phyloP scores from a whole-genome alignment of 1,284 basidiomycete genomes.

The Rugosomyces carneus region DNA sequence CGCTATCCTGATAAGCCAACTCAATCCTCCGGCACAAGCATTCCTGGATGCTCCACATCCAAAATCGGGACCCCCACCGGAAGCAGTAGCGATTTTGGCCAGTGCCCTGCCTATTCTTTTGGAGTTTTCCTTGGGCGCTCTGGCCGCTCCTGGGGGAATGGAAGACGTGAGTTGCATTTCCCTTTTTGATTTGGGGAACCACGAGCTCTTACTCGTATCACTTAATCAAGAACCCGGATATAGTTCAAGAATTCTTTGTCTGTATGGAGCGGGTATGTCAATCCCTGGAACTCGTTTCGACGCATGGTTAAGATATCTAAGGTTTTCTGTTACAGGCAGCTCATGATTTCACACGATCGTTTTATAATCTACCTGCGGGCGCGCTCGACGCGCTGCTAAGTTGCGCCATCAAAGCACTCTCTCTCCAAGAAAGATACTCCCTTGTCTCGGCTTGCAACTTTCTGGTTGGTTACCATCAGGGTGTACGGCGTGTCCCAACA shows the following conservation, averaged over 20 bases:
- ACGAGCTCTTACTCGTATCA: constrained; percentile 1
- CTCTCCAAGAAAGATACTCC: constrained; percentile 83
- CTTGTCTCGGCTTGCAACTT: constrained; percentile 79
- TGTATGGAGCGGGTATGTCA: constrained; percentile 65
- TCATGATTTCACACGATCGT: constrained; percentile 64
- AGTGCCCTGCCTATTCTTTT: constrained; percentile 55
- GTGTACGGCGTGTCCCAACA: too few species aligned
- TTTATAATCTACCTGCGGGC: constrained; percentile 64
- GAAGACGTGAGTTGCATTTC: constrained; percentile 47
- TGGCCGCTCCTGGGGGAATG: constrained; percentile 63
- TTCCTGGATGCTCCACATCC: constrained; percentile 17
- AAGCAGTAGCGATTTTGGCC: constrained; percentile 42
- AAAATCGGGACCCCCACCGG: constrained; percentile 30
- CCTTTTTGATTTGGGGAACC: not conserved
- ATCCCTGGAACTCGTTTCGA: not conserved
- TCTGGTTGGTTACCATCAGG: constrained; percentile 55
- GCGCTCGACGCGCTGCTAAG: constrained; percentile 68
- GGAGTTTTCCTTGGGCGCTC: constrained; percentile 49
- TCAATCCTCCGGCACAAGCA: constrained; percentile 64
- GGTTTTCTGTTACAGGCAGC: constrained; percentile 44
- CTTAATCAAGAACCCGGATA: constrained; percentile 77
- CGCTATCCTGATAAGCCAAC: constrained; percentile 69
- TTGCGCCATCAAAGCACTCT: constrained; percentile 64
- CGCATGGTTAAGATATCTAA: not conserved
- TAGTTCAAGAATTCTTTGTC: constrained; percentile 83